These are phyloP conservation scores for Phylloporus sp. DNA, from an alignment of 1,284 basidiomycete species.

Conservation along the genomic window DNA sequence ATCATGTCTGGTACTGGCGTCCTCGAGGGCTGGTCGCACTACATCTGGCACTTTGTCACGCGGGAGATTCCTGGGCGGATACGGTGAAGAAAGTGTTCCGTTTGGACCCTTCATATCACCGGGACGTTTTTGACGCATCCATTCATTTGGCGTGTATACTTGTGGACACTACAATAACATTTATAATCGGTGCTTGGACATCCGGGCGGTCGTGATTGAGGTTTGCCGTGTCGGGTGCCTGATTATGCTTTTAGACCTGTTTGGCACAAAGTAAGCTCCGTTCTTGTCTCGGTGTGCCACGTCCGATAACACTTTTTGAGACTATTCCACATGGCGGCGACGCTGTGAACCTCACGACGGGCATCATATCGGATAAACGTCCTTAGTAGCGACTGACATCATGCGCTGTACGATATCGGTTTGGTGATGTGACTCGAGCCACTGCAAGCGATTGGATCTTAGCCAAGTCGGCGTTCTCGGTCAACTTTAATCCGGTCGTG, in stretches of 20 bases:
- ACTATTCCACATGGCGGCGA: background rate
- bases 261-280: background rate
- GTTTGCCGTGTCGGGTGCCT: background rate
- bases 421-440: too few species aligned
- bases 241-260: background rate
- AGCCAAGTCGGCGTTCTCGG: too few species aligned
- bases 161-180: background rate
- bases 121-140: background rate
- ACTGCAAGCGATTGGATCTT: background rate
- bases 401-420: too few species aligned
- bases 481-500: too few species aligned
- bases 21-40: constrained; percentile 75
- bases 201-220: background rate
- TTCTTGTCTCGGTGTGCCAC: background rate
- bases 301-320: too few species aligned
- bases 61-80: constrained; percentile 37
- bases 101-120: background rate
- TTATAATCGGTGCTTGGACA: background rate
- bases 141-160: background rate
- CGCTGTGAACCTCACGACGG: background rate
- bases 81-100: constrained; percentile 15
- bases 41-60: constrained; percentile 70
- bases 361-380: background rate
- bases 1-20: constrained; percentile 70
- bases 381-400: too few species aligned